Evolutionary conservation across 768 basidiomycete genomes (phyloP).

Genomic region (Flagelloscypha sp.): DNA sequence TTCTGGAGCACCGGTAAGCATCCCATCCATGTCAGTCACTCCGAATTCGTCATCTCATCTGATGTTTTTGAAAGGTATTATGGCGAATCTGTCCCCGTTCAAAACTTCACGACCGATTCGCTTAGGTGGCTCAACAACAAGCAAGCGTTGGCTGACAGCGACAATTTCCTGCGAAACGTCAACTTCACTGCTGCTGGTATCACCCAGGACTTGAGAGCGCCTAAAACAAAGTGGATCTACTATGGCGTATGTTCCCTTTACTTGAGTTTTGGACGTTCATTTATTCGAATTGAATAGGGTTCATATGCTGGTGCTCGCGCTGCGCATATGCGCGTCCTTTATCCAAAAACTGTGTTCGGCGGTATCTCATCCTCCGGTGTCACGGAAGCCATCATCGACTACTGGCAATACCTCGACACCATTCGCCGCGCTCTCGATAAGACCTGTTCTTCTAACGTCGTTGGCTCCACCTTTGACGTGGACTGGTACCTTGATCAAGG

Average conservation of each 20-base stretch:
- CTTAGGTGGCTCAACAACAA: conserved; percentile 62
- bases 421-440: conserved; percentile 37
- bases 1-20: conserved; percentile 65
- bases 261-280: conserved; percentile 4
- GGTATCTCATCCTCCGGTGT: conserved; percentile 61
- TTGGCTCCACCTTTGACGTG: conserved; percentile 28
- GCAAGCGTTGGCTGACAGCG: conserved; percentile 57
- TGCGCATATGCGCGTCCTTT: conserved; percentile 53
- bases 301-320: conserved; percentile 62
- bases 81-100: conserved; percentile 45
- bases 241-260: conserved; percentile 46
- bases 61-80: too few species aligned
- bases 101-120: conserved; percentile 50
- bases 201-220: conserved; percentile 34
- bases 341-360: conserved; percentile 52
- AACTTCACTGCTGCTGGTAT: conserved; percentile 41
- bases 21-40: too few species aligned
- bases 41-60: conserved; percentile 8
- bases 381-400: conserved; percentile 49
- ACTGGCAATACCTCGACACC: conserved; percentile 55
- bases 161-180: conserved; percentile 53
- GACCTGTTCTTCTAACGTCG: conserved; percentile 29
- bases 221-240: conserved; percentile 49
- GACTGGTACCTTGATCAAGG: conserved; percentile 44
- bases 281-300: conserved; percentile 24